Conservation (phyloP, 768 basidiomycete genomes). For the Boletus pseudopeckii region DNA sequence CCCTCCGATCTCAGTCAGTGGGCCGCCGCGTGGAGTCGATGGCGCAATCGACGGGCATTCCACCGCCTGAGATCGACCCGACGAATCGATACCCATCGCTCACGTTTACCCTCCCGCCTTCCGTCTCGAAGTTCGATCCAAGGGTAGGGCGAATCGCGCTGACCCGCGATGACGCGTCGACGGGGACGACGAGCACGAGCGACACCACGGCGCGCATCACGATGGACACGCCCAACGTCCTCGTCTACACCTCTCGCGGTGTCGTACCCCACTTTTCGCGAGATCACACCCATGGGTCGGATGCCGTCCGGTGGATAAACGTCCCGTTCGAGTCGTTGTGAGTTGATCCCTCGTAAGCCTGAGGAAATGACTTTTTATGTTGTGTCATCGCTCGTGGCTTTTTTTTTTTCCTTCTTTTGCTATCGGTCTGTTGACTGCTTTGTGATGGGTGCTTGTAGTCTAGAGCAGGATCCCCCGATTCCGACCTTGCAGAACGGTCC, state of each 20-base stretch:
- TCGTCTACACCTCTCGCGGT: constrained; percentile 68
- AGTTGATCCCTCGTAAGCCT: constrained; percentile 34
- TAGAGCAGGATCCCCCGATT: constrained; percentile 65
- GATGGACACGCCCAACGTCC: constrained; percentile 58
- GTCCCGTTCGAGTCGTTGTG: constrained; percentile 83
- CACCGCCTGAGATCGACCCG: background rate
- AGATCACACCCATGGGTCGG: constrained; percentile 49
- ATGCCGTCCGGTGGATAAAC: constrained; percentile 59
- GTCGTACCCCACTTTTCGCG: constrained; percentile 70
- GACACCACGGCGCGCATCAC: constrained; percentile 23
- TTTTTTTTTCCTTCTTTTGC: background rate
- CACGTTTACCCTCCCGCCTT: constrained; percentile 12
- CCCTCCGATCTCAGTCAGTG: background rate
- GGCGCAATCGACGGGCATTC: constrained; percentile 1
- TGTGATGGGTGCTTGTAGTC: constrained; percentile 33
- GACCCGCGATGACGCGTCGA: constrained; percentile 5
- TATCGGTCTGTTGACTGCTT: background rate
- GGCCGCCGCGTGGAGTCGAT: background rate
- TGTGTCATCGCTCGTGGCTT: background rate
- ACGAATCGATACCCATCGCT: constrained; percentile 12
- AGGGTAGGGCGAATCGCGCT: constrained; percentile 24
- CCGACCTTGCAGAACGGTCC: constrained; percentile 55
- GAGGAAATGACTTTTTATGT: too few species aligned
- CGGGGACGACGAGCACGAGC: background rate
- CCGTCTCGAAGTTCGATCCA: constrained; percentile 21